phyloP scores from a whole-genome alignment of 2,329 filamentous ascomycete species.

The Coniochaeta ligniaria region DNA sequence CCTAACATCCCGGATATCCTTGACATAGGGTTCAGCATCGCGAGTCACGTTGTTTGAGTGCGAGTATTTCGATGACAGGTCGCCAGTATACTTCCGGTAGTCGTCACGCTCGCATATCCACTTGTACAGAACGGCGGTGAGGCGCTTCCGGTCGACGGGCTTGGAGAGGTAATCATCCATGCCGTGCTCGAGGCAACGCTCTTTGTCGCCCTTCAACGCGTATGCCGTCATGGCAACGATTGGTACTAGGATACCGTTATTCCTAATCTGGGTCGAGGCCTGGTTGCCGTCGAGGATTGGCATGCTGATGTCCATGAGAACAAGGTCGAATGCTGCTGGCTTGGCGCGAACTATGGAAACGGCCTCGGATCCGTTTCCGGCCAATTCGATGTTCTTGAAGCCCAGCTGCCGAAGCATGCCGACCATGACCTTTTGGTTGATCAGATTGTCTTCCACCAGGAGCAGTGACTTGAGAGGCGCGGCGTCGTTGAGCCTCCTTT shows the following conservation, averaged over 20 bases:
- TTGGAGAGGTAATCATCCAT: conserved; percentile 48
- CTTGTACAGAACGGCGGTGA: background rate
- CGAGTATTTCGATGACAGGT: background rate
- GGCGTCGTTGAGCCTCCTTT: conserved; percentile 22
- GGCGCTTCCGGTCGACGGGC: conserved; percentile 10
- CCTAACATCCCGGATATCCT: background rate
- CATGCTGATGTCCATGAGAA: conserved; percentile 55
- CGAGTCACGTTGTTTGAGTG: background rate
- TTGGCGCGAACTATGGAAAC: conserved; percentile 31
- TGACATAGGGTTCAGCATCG: background rate
- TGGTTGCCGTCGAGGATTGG: conserved; percentile 49
- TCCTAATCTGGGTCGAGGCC: conserved; percentile 41
- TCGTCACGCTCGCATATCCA: background rate
- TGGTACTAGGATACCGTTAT: conserved; percentile 19
- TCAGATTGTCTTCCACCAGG: conserved; percentile 33
- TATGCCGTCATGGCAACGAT: conserved; percentile 48
- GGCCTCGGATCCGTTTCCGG: conserved; percentile 34
- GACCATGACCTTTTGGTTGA: conserved; percentile 32
- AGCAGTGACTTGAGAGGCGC: conserved; percentile 31
- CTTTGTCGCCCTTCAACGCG: conserved; percentile 46
- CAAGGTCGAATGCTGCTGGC: conserved; percentile 34
- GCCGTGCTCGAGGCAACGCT: conserved; percentile 44
- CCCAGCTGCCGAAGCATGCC: conserved; percentile 29
- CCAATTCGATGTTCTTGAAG: conserved; percentile 31
- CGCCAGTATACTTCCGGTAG: background rate